phyloP scores from a whole-genome alignment of 768 basidiomycete species.

The Russula earlei region DNA sequence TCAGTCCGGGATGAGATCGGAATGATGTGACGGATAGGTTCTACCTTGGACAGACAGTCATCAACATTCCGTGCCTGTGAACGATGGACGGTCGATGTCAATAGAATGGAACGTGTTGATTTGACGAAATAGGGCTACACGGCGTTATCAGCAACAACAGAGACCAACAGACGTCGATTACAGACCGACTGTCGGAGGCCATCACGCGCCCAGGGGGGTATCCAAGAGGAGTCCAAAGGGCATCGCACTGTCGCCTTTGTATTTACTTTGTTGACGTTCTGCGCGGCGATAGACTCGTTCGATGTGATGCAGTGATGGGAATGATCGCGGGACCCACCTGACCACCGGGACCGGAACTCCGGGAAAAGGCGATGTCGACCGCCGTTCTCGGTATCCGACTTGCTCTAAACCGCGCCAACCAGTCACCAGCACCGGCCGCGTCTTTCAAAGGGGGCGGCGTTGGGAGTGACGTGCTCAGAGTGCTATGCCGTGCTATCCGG shows the following conservation, averaged over 20 bases:
- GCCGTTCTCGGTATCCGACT: conserved; percentile 36
- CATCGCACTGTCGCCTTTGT: conserved; percentile 68
- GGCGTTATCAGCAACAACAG: not conserved
- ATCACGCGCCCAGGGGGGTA: conserved; percentile 55
- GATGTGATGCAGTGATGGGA: not conserved
- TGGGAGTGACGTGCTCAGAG: conserved; percentile 5
- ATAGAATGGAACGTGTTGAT: conserved; percentile 58
- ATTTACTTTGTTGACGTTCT: conserved; percentile 89
- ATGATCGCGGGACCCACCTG: conserved; percentile 41
- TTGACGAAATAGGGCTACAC: conserved; percentile 52
- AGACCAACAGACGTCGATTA: conserved; percentile 5
- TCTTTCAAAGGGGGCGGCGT: conserved; percentile 17
- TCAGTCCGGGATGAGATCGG: conserved; percentile 1
- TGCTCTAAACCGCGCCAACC: conserved; percentile 11
- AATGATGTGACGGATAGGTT: conserved; percentile 27
- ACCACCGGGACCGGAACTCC: conserved; percentile 80
- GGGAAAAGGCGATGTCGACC: conserved; percentile 59
- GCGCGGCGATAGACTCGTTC: conserved; percentile 8
- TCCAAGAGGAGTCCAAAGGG: conserved; percentile 48
- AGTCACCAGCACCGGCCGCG: conserved; percentile 12
- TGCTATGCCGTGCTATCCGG: not conserved
- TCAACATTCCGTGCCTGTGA: conserved; percentile 71
- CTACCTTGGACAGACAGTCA: conserved; percentile 58
- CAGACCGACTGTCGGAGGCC: conserved; percentile 42
- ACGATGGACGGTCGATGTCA: conserved; percentile 62